Conservation (phyloP, 2,329 filamentous ascomycete genomes). For the Aspergillus jensenii region DNA sequence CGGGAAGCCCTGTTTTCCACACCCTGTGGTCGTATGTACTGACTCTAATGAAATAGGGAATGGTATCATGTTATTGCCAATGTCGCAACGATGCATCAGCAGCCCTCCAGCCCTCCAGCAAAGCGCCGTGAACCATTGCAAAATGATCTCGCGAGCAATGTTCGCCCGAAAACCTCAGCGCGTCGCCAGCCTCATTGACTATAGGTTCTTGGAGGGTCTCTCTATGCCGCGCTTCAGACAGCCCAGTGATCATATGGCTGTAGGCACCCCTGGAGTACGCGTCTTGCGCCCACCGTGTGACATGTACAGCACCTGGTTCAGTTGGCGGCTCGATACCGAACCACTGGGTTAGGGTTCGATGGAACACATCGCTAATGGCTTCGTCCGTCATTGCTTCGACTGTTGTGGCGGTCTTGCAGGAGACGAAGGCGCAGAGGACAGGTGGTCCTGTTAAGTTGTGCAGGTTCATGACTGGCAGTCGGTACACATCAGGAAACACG, state of each 20-base stretch:
- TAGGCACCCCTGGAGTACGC: neutral
- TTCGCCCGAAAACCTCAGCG: neutral
- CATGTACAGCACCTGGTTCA: neutral
- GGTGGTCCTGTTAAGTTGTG: neutral
- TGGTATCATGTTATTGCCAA: too few relatives aligned
- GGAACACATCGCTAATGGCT: neutral
- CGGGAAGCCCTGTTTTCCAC: too few relatives aligned
- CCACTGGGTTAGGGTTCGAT: neutral
- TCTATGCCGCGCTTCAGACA: neutral
- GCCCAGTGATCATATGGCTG: neutral
- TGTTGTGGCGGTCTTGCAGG: neutral
- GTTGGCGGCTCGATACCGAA: neutral
- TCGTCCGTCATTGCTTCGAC: neutral
- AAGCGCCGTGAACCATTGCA: neutral
- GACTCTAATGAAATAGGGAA: too few relatives aligned
- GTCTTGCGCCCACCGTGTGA: neutral
- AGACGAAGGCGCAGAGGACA: neutral
- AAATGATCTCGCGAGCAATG: neutral
- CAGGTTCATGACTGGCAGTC: neutral
- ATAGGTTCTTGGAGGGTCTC: neutral
- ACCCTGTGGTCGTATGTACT: too few relatives aligned
- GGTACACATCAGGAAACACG: neutral
- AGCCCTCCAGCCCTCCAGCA: neutral
- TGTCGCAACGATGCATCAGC: neutral
- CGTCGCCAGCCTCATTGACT: neutral